A percentile compares a stretch with the other conserved stretches of the same genome.
These are phyloP conservation scores for Dentipellis fragilis DNA, from an alignment of 768 basidiomycete genomes.

Conservation along the genomic window DNA sequence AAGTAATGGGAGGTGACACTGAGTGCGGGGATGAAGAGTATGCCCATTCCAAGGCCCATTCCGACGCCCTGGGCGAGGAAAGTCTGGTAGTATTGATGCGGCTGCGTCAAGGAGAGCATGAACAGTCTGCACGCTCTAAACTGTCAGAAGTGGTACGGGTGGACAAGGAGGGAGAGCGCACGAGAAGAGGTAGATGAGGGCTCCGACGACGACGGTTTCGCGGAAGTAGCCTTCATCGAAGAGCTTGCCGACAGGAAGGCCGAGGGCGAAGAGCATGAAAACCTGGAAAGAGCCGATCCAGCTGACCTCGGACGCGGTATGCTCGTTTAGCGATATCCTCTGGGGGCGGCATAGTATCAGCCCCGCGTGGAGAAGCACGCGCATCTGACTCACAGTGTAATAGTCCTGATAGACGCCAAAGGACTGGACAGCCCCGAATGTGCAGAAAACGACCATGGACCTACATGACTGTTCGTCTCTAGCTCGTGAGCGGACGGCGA, in stretches of 20 bases:
- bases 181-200: constrained; percentile 1
- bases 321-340: background rate
- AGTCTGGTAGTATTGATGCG: constrained; percentile 39
- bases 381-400: background rate
- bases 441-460: constrained; percentile 1
- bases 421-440: background rate
- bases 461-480: background rate
- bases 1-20: constrained; percentile 49
- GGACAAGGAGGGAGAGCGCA: background rate
- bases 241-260: background rate
- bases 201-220: background rate
- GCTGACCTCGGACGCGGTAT: background rate
- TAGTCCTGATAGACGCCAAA: constrained; percentile 6
- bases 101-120: constrained; percentile 39
- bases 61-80: constrained; percentile 48
- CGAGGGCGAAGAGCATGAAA: background rate
- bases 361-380: background rate
- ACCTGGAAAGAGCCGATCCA: constrained; percentile 1
- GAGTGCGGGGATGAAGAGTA: constrained; percentile 43
- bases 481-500: background rate
- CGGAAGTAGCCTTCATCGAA: constrained; percentile 1
- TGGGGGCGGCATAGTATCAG: background rate
- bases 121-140: constrained; percentile 38
- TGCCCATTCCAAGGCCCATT: constrained; percentile 45
- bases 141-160: too few species aligned